Conservation (phyloP, 805 yeast species). For the Scheffersomyces lignosus region DNA sequence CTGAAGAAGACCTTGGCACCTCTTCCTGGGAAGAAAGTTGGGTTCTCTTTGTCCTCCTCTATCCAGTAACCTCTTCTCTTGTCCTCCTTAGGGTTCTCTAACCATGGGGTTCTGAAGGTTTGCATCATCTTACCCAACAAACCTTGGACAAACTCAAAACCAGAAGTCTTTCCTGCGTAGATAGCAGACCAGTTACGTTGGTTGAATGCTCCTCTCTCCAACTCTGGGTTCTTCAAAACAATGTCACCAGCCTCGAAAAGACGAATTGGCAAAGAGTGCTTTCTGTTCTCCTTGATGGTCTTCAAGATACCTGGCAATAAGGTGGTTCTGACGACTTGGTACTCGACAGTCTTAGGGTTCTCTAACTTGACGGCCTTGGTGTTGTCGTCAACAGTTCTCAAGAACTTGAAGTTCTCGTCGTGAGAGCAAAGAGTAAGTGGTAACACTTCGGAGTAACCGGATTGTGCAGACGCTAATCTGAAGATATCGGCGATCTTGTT, state of each 20-base stretch:
- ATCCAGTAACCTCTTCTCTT: constrained; percentile 82
- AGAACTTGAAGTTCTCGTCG: constrained; percentile 91
- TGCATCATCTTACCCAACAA: constrained; percentile 93
- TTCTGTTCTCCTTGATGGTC: constrained; percentile 93
- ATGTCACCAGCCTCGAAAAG: constrained; percentile 96
- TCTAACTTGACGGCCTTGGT: constrained; percentile 85
- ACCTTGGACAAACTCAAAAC: constrained; percentile 94
- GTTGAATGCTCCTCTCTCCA: constrained; percentile 89
- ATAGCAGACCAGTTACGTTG: constrained; percentile 95
- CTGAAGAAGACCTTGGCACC: constrained; percentile 87
- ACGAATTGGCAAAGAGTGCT: constrained; percentile 90
- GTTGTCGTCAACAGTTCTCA: constrained; percentile 71
- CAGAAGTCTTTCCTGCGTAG: constrained; percentile 91
- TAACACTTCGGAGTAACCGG: constrained; percentile 95
- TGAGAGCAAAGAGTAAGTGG: constrained; percentile 95
- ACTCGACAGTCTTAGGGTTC: constrained; percentile 95
- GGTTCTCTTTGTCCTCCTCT: constrained; percentile 62
- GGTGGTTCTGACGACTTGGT: constrained; percentile 96
- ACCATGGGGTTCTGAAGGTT: constrained; percentile 88
- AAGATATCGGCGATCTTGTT: constrained; percentile 89
- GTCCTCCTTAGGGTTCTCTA: constrained; percentile 52
- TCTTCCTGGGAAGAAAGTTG: constrained; percentile 94
- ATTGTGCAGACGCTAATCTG: constrained; percentile 87
- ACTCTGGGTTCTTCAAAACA: constrained; percentile 73
- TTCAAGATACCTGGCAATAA: constrained; percentile 92